A percentile compares a stretch with the other conserved stretches of the same genome.
These are phyloP conservation scores for Fonsecaea erecta DNA, from an alignment of 2,329 filamentous ascomycete genomes.

Conservation along the genomic window DNA sequence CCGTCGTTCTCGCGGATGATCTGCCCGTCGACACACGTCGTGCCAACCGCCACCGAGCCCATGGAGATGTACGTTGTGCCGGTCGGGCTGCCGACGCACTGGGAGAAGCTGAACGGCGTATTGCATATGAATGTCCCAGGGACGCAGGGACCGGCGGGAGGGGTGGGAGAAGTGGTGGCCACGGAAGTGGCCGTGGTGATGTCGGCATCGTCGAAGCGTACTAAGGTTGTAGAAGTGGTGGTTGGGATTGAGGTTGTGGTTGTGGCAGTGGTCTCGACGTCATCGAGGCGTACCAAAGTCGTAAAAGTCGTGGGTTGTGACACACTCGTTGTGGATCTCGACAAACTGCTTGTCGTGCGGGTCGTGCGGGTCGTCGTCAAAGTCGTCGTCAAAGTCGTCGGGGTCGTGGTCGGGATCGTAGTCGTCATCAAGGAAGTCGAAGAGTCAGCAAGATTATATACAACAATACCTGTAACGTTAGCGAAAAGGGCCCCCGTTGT, in stretches of 20 bases:
- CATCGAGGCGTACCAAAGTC: background rate
- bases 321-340: slow-evolving; percentile 8
- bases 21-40: slow-evolving; percentile 32
- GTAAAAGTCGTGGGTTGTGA: slow-evolving; percentile 19
- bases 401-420: slow-evolving; percentile 3
- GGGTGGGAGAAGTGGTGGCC: slow-evolving; percentile 11
- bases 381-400: slow-evolving; percentile 13
- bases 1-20: slow-evolving; percentile 32
- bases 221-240: slow-evolving; percentile 8
- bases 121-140: slow-evolving; percentile 44
- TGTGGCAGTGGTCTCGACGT: background rate
- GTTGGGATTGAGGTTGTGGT: background rate
- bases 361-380: slow-evolving; percentile 13
- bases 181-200: background rate
- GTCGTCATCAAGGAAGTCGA: slow-evolving; percentile 1
- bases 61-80: slow-evolving; percentile 32
- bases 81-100: slow-evolving; percentile 40
- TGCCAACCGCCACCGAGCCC: slow-evolving; percentile 34
- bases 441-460: background rate
- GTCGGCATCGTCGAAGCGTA: background rate
- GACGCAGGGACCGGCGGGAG: slow-evolving; percentile 33
- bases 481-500: background rate
- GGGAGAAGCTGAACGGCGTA: slow-evolving; percentile 43
- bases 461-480: background rate
- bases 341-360: background rate